Conservation (phyloP, 2,329 filamentous ascomycete species). For the Acrocalymma vagum region DNA sequence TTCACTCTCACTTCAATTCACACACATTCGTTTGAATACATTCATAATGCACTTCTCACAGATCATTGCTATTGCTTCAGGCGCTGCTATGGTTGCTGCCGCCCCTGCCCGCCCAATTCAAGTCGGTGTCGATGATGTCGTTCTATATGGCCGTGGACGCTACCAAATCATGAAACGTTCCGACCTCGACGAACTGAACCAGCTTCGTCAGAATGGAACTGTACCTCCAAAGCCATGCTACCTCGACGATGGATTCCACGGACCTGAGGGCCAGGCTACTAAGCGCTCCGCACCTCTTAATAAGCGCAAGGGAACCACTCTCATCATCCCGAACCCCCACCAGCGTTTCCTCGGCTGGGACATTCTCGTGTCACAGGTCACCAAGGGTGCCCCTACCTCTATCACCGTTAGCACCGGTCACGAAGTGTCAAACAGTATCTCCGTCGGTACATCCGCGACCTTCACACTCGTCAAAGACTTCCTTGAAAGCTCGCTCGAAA, state of each 20-base stretch:
- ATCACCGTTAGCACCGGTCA: constrained; percentile 47
- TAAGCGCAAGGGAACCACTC: constrained; percentile 23
- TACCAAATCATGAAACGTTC: constrained; percentile 31
- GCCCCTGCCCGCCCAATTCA: constrained; percentile 22
- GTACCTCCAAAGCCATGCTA: constrained; percentile 27
- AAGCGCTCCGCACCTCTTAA: constrained; percentile 1
- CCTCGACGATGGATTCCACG: constrained; percentile 20
- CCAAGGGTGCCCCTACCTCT: constrained; percentile 35
- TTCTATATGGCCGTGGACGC: constrained; percentile 33
- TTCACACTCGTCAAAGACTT: constrained; percentile 35
- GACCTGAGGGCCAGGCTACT: constrained; percentile 13
- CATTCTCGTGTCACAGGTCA: constrained; percentile 46
- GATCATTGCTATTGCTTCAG: constrained; percentile 21
- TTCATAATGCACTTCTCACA: constrained; percentile 30
- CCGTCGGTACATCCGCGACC: constrained; percentile 23
- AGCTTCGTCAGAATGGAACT: constrained; percentile 17
- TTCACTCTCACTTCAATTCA: not conserved
- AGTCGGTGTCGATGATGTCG: constrained; percentile 30
- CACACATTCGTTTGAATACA: constrained; percentile 5
- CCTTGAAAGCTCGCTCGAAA: constrained; percentile 28
- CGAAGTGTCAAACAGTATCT: constrained; percentile 42
- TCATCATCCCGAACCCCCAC: constrained; percentile 30
- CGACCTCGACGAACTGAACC: constrained; percentile 26
- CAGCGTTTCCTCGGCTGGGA: constrained; percentile 51
- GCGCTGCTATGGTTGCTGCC: constrained; percentile 21